Base-by-base conservation (phyloP, 805 yeast species). In the Deakozyma indianensis region DNA sequence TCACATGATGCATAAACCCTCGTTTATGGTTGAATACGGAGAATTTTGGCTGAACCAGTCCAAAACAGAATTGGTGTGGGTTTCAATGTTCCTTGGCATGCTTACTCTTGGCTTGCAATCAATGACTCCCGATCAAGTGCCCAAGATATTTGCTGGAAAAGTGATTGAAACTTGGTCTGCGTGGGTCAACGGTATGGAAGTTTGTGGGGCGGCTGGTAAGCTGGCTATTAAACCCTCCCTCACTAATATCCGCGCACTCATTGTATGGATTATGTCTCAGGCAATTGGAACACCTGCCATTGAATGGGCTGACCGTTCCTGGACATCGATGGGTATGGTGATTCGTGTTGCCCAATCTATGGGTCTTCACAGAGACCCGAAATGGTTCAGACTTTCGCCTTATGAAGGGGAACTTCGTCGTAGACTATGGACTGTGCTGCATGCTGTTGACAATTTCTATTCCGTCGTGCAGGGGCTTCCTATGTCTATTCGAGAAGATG, bases 361-460 rank as follows among this genome's bases (percentile, higher is more conserved):
- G 64, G 64, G 64, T 7, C 48, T 60, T n/a, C 64, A 60, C 44
- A 50, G 64, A 20, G 64, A 60, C 43, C 62, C 64, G 4, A 53
- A 53, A 23, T 58, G 61, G 60, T 60, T 60, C 48, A 50, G 47
- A 24, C 45, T 60, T 43, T 47, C 60, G 7, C 52, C 54, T 7
- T 59, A 53, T 41, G 62, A 60, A 41, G 51, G 57, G 3, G 63
- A 60, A 27, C 51, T 51, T 35, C 46, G 63, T 23, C 47, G 62
- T 18, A 46, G 54, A 21, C 42, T 58, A 16, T 60, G 64, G 64
- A 47, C 55, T 4, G 9, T 48, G 9, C 45, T 58, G 14, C 44
- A 46, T 7, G 49, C 47, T 15, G 35, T 60, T 20, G 64, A 60
- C 43, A 47, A 45, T 18, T 44, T 49, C 22, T 49, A 51, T 32